phyloP scores from a whole-genome alignment of 208 protist species.

The Acanthamoeba castellanii region DNA sequence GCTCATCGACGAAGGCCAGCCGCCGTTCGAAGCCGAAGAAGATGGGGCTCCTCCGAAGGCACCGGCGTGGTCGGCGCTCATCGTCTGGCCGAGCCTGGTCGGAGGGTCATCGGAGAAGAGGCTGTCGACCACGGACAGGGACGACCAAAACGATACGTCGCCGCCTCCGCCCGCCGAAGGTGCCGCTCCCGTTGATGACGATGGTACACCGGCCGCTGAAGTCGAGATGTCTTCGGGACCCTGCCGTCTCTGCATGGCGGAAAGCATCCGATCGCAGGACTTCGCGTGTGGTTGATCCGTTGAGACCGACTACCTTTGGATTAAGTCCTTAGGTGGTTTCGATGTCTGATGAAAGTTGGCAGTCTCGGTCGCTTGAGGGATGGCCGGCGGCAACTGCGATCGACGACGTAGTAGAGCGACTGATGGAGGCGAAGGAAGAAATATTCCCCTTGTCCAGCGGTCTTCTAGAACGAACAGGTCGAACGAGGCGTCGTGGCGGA shows the following conservation, averaged over 20 bases:
- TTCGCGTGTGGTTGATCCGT: background rate
- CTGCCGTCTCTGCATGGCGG: slow-evolving; percentile 51
- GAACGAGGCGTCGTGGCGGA: background rate
- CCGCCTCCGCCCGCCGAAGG: background rate
- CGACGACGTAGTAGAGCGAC: background rate
- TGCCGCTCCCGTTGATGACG: background rate
- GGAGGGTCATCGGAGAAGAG: slow-evolving; percentile 75
- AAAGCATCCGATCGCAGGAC: background rate
- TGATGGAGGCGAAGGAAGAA: slow-evolving; percentile 55
- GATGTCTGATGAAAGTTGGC: background rate
- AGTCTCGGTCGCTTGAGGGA: background rate
- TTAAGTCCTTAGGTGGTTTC: background rate
- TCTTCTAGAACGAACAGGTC: background rate
- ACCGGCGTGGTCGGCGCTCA: slow-evolving; percentile 45
- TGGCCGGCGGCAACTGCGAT: background rate
- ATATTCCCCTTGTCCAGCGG: slow-evolving; percentile 60
- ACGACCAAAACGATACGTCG: slow-evolving; percentile 73
- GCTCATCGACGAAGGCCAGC: slow-evolving; percentile 4
- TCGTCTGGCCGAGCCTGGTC: slow-evolving; percentile 40
- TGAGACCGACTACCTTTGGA: background rate
- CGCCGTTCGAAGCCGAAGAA: background rate
- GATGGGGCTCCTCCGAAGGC: background rate
- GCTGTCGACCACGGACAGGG: slow-evolving; percentile 72
- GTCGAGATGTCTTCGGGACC: background rate
- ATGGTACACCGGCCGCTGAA: background rate